phyloP scores from a whole-genome alignment of 1,139 yeast species.

The Pichia sp. region DNA sequence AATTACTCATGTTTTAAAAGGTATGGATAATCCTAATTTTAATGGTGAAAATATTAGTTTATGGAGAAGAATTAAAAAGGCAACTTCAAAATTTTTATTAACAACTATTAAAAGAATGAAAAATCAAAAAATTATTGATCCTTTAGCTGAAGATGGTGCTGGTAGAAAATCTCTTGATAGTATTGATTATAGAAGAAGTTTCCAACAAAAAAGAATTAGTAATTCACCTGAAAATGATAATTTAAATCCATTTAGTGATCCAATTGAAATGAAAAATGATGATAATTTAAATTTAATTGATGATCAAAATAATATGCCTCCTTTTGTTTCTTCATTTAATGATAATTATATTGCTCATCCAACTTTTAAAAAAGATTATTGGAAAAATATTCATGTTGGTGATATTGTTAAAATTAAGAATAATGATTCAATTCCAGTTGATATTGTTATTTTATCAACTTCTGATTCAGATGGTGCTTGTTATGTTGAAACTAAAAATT shows the following conservation, averaged over 20 bases:
- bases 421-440: conserved; percentile 94
- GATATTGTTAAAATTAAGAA: conserved; percentile 78
- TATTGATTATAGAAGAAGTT: conserved; percentile 27
- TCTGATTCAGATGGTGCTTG: conserved; percentile 89
- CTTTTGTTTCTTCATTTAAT: conserved; percentile 24
- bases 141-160: conserved; percentile 33
- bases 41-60: conserved; percentile 53
- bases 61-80: conserved; percentile 66
- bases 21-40: conserved; percentile 72
- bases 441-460: conserved; percentile 68
- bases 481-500: conserved; percentile 86
- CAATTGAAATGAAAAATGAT: conserved; percentile 19
- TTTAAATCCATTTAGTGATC: conserved; percentile 23
- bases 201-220: conserved; percentile 18
- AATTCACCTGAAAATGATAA: conserved; percentile 17
- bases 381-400: conserved; percentile 90
- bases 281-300: conserved; percentile 8
- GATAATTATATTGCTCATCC: conserved; percentile 19
- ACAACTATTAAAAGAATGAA: conserved; percentile 26
- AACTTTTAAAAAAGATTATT: conserved; percentile 58
- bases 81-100: conserved; percentile 33
- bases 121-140: conserved; percentile 27
- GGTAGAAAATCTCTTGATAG: conserved; percentile 28
- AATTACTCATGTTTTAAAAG: conserved; percentile 67
- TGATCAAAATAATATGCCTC: conserved; percentile 17